Base-by-base conservation (phyloP, 1,139 yeast genomes). In the Yamadazyma membranifaciens region DNA sequence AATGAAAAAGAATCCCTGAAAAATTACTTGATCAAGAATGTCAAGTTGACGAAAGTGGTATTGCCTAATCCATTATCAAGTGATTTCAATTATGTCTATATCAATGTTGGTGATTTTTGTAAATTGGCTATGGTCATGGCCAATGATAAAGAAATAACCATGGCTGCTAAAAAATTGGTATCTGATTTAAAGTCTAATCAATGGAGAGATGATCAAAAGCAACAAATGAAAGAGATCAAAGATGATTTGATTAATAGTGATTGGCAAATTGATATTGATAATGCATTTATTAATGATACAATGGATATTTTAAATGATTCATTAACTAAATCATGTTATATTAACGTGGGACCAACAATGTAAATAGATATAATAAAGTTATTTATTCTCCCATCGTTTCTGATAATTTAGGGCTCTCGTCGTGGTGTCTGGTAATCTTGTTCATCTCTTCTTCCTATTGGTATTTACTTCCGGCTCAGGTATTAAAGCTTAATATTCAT, bases 11-110 rank as follows among this genome's bases (percentile, higher is more conserved):
- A 62, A 20, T 57, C 69, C 7, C 45, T 57, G 32, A 44, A 51
- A 39, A 67, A 67, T 40, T 66, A 49, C 43, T 48, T 68, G 38
- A 44, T 47, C 16, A 67, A 67, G 40, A 66, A 65, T 43, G 50
- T 67, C 36, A 65, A 63, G 38, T 39, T 57, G 22, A 59, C 55
- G 4, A 63, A 62, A 40, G 41, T 64, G 13, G 50, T 12, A 13
- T 27, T 34, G 7, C 36, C 44, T 12, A 13, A 34, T 14, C 17
- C n/a, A 4, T 28, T 38, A n/a, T 27, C 39, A 6, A 51, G 60
- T 48, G 58, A 60, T 22, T 43, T 59, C 30, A 62, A 55, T 41
- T 51, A 56, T 39, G 56, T 56, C 36, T 43, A 63, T 11, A 40
- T 53, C 2, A 48, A 49, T 36, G 38, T 63, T 17, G 45, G 51